phyloP scores from a whole-genome alignment of 2,329 filamentous ascomycete genomes.

The Bipolaris gigantea region DNA sequence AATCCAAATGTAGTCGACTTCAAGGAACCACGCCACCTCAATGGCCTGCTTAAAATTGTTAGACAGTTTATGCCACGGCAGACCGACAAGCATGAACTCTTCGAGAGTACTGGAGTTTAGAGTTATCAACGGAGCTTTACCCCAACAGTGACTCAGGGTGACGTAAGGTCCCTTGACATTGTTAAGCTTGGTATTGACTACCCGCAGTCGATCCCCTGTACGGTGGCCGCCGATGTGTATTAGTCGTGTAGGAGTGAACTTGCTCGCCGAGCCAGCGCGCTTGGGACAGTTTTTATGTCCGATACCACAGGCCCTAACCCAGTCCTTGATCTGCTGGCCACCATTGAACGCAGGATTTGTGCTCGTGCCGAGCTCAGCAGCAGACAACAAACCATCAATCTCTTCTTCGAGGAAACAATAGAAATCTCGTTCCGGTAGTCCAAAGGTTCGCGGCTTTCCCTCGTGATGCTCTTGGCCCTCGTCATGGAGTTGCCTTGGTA shows the following conservation, averaged over 20 bases:
- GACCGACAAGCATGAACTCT: neutral
- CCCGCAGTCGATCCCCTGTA: conserved; percentile 1
- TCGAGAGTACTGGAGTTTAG: neutral
- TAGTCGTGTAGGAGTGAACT: conserved; percentile 1
- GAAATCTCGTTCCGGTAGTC: conserved; percentile 7
- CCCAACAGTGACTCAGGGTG: conserved; percentile 30
- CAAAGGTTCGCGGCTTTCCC: neutral
- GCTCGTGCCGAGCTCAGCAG: conserved; percentile 4
- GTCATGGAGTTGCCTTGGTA: neutral
- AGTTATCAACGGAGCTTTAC: neutral
- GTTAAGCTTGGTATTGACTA: conserved; percentile 10
- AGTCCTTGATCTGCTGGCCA: conserved; percentile 12
- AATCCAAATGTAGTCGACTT: conserved; percentile 24
- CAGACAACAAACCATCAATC: neutral
- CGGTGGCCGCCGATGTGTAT: neutral
- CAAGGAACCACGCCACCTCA: conserved; percentile 20
- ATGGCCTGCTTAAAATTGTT: conserved; percentile 29
- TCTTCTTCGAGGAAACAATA: conserved; percentile 9
- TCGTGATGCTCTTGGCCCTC: neutral
- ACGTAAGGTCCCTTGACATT: conserved; percentile 19
- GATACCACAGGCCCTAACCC: conserved; percentile 9
- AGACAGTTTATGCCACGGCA: conserved; percentile 7
- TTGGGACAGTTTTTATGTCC: conserved; percentile 13
- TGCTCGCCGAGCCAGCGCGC: neutral
- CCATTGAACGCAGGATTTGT: conserved; percentile 3